Evolutionary conservation across 441 rosid species (phyloP).

Genomic region (Aleurites moluccanus): DNA sequence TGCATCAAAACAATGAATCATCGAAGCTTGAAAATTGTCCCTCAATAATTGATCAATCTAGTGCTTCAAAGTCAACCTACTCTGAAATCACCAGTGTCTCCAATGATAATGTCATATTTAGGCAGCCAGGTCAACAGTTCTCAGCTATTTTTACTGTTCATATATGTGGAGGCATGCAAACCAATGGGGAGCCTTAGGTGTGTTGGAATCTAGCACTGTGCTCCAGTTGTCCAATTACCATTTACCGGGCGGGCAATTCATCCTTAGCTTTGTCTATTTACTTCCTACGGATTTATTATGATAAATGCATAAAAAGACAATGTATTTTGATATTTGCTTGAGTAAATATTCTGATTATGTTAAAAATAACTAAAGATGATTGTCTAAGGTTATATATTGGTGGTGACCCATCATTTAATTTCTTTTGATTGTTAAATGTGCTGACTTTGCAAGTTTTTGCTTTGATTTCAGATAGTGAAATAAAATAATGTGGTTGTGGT

Average conservation of each 20-base stretch:
- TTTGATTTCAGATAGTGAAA: background rate
- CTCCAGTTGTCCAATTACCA: constrained; percentile 36
- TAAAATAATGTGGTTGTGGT: background rate
- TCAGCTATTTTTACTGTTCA: constrained; percentile 22
- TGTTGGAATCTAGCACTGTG: constrained; percentile 28
- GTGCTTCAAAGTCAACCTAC: constrained; percentile 26
- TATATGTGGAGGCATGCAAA: constrained; percentile 22
- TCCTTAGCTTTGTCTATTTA: constrained; percentile 54
- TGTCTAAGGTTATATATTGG: background rate
- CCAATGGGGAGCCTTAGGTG: constrained; percentile 23
- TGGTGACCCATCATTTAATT: background rate
- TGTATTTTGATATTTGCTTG: constrained; percentile 6
- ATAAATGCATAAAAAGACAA: background rate
- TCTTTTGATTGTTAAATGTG: background rate
- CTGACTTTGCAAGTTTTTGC: background rate
- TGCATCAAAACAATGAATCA: background rate
- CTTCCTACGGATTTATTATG: background rate
- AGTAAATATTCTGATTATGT: background rate
- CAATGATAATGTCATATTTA: constrained; percentile 14
- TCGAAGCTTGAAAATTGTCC: constrained; percentile 18
- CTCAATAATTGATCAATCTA: constrained; percentile 13
- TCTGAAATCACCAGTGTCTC: constrained; percentile 28
- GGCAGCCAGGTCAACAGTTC: constrained; percentile 26
- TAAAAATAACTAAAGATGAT: background rate
- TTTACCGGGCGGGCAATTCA: constrained; percentile 48